Conservation (phyloP, 1,284 basidiomycete species). For the Ustilago bromivora region DNA sequence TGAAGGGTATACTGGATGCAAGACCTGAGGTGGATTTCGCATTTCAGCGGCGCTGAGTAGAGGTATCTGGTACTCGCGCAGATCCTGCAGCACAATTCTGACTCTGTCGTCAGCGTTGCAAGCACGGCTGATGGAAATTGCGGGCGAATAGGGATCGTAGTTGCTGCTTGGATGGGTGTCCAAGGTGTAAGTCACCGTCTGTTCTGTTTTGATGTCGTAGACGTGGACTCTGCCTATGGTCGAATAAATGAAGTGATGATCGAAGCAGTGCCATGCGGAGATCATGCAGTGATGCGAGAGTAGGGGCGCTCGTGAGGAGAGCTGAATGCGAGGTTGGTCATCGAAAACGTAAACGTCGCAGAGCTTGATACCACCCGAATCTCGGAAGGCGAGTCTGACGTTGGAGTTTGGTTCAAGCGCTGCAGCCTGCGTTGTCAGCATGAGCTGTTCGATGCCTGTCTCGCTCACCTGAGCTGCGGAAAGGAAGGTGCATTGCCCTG, state of each 20-base stretch:
- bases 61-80: conserved; percentile 31
- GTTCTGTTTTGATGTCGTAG: conserved; percentile 10
- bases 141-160: conserved; percentile 29
- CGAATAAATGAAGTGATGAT: conserved; percentile 27
- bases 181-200: not conserved
- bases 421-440: conserved; percentile 1
- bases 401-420: not conserved
- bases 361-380: conserved; percentile 17
- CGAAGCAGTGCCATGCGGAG: conserved; percentile 28
- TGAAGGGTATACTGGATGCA: conserved; percentile 18
- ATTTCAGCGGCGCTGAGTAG: not conserved
- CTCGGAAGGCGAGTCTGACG: conserved; percentile 33
- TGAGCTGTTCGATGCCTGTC: conserved; percentile 27
- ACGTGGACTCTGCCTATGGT: conserved; percentile 27
- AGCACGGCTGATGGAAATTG: conserved; percentile 15
- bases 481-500: conserved; percentile 29
- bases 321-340: conserved; percentile 4
- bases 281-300: conserved; percentile 15
- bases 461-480: conserved; percentile 25
- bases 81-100: conserved; percentile 24
- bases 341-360: conserved; percentile 14
- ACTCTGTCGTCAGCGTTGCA: conserved; percentile 1
- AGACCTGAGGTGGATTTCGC: not conserved
- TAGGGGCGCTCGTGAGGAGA: conserved; percentile 7
- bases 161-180: conserved; percentile 4